Percentiles rank a stretch among this genome's conserved stretches.
Evolutionary conservation across 2,329 filamentous ascomycete genomes (phyloP).

Genomic region (Pochonia chlamydosporia): DNA sequence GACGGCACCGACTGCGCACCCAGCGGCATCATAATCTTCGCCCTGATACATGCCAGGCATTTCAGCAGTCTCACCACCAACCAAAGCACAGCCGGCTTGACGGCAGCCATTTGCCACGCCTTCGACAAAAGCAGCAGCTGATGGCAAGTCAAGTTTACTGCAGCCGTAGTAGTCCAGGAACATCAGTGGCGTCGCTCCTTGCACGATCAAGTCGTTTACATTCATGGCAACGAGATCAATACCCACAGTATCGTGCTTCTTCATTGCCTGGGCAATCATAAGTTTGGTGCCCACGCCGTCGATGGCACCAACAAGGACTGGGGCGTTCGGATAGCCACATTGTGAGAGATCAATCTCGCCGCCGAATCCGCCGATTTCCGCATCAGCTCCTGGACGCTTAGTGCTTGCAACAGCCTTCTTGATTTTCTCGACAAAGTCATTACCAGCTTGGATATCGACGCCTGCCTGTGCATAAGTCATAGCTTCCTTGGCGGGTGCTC

Average conservation of each 20-base stretch:
- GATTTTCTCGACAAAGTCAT: conserved; percentile 86
- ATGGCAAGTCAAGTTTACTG: conserved; percentile 73
- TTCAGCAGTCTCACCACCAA: conserved; percentile 97
- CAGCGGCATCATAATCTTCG: conserved; percentile 89
- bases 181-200: conserved; percentile 89
- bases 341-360: conserved; percentile 57
- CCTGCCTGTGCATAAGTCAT: conserved; percentile 92
- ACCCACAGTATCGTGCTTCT: conserved; percentile 89
- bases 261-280: conserved; percentile 86
- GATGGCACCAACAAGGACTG: conserved; percentile 86
- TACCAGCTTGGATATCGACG: conserved; percentile 91
- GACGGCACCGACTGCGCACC: conserved; percentile 83
- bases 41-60: conserved; percentile 93
- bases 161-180: conserved; percentile 98
- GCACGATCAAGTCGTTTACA: conserved; percentile 94
- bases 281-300: conserved; percentile 97
- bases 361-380: conserved; percentile 92
- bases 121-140: conserved; percentile 79
- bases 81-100: conserved; percentile 78
- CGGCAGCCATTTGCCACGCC: conserved; percentile 86
- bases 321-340: conserved; percentile 67
- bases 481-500: conserved; percentile 38
- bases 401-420: conserved; percentile 86
- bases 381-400: conserved; percentile 78
- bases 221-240: conserved; percentile 99